Conservation (phyloP, 2,329 filamentous ascomycete species). For the Reticulascus tulasneorum region DNA sequence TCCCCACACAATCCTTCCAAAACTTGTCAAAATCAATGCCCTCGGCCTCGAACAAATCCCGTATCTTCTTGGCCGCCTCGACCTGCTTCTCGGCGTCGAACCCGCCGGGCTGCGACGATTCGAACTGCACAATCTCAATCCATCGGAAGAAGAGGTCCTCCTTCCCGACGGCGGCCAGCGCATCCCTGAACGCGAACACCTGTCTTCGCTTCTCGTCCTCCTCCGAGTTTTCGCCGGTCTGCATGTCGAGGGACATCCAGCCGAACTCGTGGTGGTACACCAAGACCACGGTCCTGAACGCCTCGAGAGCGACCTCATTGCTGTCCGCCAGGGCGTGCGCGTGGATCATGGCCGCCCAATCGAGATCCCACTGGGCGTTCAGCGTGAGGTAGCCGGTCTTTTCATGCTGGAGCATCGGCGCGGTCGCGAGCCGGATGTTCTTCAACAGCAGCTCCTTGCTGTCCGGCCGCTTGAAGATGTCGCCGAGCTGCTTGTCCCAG, state of each 20-base stretch:
- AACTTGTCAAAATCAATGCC: slow-evolving; percentile 80
- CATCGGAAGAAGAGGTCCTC: slow-evolving; percentile 87
- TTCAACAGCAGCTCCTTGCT: slow-evolving; percentile 56
- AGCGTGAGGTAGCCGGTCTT: slow-evolving; percentile 90
- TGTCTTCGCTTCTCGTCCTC: slow-evolving; percentile 67
- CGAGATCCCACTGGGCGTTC: slow-evolving; percentile 81
- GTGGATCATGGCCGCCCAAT: slow-evolving; percentile 75
- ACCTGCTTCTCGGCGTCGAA: slow-evolving; percentile 73
- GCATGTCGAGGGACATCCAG: slow-evolving; percentile 66
- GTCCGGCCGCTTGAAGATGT: slow-evolving; percentile 48
- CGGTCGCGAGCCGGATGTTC: slow-evolving; percentile 65
- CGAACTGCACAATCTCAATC: slow-evolving; percentile 89
- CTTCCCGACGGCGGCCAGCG: slow-evolving; percentile 71
- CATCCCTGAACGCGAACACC: slow-evolving; percentile 76
- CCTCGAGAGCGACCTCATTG: slow-evolving; percentile 56
- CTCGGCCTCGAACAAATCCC: slow-evolving; percentile 68
- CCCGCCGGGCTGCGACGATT: slow-evolving; percentile 72
- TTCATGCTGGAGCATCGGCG: slow-evolving; percentile 59
- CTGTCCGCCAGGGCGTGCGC: slow-evolving; percentile 67
- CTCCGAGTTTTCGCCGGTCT: slow-evolving; percentile 39
- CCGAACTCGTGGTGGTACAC: slow-evolving; percentile 64
- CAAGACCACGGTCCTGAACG: slow-evolving; percentile 68
- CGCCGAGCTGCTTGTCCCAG: slow-evolving; percentile 61
- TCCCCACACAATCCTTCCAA: slow-evolving; percentile 61
- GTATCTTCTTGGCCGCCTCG: slow-evolving; percentile 68